Evolutionary conservation across 2,329 filamentous ascomycete genomes (phyloP).

Genomic region (Ceratocystiopsis minuta): DNA sequence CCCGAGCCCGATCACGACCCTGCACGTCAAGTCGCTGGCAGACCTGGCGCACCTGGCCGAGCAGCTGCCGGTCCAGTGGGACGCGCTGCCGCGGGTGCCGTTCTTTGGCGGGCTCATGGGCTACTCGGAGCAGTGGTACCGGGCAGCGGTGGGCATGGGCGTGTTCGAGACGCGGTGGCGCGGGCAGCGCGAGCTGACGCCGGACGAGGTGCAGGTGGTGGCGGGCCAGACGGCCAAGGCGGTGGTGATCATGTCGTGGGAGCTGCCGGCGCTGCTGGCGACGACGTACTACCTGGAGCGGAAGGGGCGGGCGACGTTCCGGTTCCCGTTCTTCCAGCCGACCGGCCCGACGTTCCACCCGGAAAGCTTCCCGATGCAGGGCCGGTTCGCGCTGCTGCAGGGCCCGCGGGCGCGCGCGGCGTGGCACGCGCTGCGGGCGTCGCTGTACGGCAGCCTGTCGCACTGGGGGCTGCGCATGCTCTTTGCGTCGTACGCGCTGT

Average conservation of each 20-base stretch:
- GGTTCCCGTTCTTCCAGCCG: slow-evolving; percentile 9
- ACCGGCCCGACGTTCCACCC: slow-evolving; percentile 4
- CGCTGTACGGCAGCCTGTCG: slow-evolving; percentile 3
- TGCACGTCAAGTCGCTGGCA: slow-evolving; percentile 4
- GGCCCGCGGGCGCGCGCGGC: slow-evolving; percentile 3
- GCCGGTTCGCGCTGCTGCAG: not conserved
- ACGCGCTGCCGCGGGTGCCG: slow-evolving; percentile 5
- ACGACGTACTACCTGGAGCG: slow-evolving; percentile 1
- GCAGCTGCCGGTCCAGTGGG: slow-evolving; percentile 7
- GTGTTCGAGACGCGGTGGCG: slow-evolving; percentile 6
- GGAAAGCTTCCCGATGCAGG: slow-evolving; percentile 3
- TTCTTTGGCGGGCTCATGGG: slow-evolving; percentile 5
- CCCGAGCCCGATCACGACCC: slow-evolving; percentile 1
- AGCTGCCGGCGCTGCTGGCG: slow-evolving; percentile 3
- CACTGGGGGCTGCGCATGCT: slow-evolving; percentile 4
- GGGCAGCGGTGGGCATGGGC: slow-evolving; percentile 4
- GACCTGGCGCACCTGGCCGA: slow-evolving; percentile 4
- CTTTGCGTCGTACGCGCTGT: slow-evolving; percentile 2
- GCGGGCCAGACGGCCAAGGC: slow-evolving; percentile 6
- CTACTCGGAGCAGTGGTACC: slow-evolving; percentile 6
- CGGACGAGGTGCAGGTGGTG: slow-evolving; percentile 8
- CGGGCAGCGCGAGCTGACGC: slow-evolving; percentile 6
- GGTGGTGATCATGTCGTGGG: slow-evolving; percentile 3
- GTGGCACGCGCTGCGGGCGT: slow-evolving; percentile 8
- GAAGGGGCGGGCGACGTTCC: slow-evolving; percentile 6